Conservation (phyloP, 805 yeast genomes). For the Starmerella floris region DNA sequence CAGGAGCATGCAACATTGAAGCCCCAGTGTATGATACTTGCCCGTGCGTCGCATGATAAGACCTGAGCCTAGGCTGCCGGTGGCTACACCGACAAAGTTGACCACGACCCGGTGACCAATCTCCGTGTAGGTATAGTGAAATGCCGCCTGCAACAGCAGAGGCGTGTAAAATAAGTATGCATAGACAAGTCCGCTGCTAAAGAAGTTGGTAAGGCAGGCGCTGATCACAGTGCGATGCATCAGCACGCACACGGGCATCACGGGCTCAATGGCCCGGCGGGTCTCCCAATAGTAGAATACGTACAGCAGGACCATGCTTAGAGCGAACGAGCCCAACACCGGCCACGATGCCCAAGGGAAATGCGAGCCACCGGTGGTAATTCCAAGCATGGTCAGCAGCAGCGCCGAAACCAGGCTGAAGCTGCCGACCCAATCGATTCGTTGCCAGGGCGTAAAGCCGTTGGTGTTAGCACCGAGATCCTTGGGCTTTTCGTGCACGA, state of each 20-base stretch:
- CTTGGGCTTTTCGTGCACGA: conserved; percentile 12
- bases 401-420: conserved; percentile 44
- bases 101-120: conserved; percentile 40
- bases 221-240: conserved; percentile 46
- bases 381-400: conserved; percentile 46
- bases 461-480: conserved; percentile 2
- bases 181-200: conserved; percentile 54
- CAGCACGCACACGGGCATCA: conserved; percentile 50
- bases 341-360: conserved; percentile 35
- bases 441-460: conserved; percentile 35
- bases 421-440: conserved; percentile 60
- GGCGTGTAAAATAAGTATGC: conserved; percentile 59
- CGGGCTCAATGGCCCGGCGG: conserved; percentile 46
- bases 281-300: conserved; percentile 42
- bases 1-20: conserved; percentile 33
- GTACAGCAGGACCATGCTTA: conserved; percentile 28
- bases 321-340: conserved; percentile 29
- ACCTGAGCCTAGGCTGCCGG: conserved; percentile 58
- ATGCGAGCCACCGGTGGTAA: conserved; percentile 52
- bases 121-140: conserved; percentile 58
- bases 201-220: conserved; percentile 56
- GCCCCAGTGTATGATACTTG: conserved; percentile 39
- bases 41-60: conserved; percentile 56
- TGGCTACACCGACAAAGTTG: conserved; percentile 54
- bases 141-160: conserved; percentile 56